Evolutionary conservation across 2,329 filamentous ascomycete genomes (phyloP), one percentile per base, ranked within the genome.

Genomic region (Penicillium corylophilum): DNA sequence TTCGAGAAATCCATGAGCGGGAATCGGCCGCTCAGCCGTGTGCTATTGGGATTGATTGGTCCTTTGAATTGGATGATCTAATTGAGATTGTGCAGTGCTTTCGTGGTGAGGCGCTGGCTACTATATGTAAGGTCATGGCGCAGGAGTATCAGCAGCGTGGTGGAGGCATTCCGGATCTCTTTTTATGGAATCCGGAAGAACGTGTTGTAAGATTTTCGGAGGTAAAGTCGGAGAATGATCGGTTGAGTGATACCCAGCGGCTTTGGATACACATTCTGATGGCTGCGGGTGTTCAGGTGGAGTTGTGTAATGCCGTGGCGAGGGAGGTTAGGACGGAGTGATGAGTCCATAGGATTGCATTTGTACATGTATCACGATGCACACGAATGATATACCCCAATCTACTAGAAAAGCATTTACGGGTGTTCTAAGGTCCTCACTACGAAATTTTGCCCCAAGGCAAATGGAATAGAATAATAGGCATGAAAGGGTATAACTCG

Each of bases 181-280:
- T 99, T 57, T 79, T 99, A 2, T 99, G 94, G 94, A 83, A 84
- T 63, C 64, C 73, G 22, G 76, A 74, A 48, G 76, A 66, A 50
- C 77, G 78, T 35, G 81, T 88, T 67, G 85, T 89, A 58, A 86
- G 90, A 80, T 93, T 94, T 70, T 81, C 81, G 4, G 87, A 90
- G 71, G 88, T 91, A 51, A 91, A 92, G 76, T 89, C 85, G 60
- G 86, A 85, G 68, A 96, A 96, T 72, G 94, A 99, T 78, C 84
- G 91, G 35, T 77, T 99, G 65, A 97, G 93, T 72, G 94, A 99
- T 76, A 95, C 92, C 16, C 94, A 99, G 75, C 79, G 94, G 62
- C 80, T 99, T 60, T 99, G 94, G 94, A 96, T 97, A 64, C 90
- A 97, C 77, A 90, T 96, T 7, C 79, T 99, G 47, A 87, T 86